phyloP scores from a whole-genome alignment of 371 early-diverging fungal genomes.

The Mortierella sp. region DNA sequence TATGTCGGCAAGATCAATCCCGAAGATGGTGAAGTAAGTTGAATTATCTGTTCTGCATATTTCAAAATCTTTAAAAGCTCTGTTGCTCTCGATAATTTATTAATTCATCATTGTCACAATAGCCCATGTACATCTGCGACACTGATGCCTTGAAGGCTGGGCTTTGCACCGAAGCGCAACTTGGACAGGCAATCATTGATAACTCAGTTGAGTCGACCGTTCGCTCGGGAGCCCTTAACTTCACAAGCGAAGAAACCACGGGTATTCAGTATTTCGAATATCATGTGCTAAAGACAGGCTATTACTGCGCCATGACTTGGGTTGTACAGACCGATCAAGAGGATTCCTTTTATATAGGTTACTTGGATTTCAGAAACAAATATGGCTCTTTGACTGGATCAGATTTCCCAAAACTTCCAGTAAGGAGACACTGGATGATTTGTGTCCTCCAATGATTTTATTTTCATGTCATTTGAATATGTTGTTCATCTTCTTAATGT shows the following conservation, averaged over 20 bases:
- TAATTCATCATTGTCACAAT: neutral
- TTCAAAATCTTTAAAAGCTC: neutral
- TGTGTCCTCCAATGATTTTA: slow-evolving; percentile 9
- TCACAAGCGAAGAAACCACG: slow-evolving; percentile 11
- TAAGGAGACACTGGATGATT: slow-evolving; percentile 39
- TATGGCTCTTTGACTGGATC: slow-evolving; percentile 88
- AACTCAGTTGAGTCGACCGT: slow-evolving; percentile 59
- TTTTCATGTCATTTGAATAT: neutral
- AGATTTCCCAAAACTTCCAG: slow-evolving; percentile 89
- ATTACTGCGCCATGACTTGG: slow-evolving; percentile 73
- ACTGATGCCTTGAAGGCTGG: slow-evolving; percentile 58
- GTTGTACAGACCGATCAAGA: slow-evolving; percentile 22
- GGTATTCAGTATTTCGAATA: slow-evolving; percentile 59
- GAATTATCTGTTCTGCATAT: neutral
- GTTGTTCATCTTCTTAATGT: neutral
- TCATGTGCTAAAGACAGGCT: slow-evolving; percentile 72
- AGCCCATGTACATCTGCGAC: slow-evolving; percentile 68
- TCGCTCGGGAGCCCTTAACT: slow-evolving; percentile 44
- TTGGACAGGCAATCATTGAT: slow-evolving; percentile 61
- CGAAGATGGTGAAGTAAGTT: slow-evolving; percentile 18
- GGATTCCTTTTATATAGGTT: slow-evolving; percentile 64
- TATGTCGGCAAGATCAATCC: slow-evolving; percentile 58
- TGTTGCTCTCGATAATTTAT: neutral
- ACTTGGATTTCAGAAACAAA: slow-evolving; percentile 79
- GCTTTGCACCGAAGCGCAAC: slow-evolving; percentile 59